Conservation (phyloP, 176 grass and related monocot genomes). For the Secale cereale region DNA sequence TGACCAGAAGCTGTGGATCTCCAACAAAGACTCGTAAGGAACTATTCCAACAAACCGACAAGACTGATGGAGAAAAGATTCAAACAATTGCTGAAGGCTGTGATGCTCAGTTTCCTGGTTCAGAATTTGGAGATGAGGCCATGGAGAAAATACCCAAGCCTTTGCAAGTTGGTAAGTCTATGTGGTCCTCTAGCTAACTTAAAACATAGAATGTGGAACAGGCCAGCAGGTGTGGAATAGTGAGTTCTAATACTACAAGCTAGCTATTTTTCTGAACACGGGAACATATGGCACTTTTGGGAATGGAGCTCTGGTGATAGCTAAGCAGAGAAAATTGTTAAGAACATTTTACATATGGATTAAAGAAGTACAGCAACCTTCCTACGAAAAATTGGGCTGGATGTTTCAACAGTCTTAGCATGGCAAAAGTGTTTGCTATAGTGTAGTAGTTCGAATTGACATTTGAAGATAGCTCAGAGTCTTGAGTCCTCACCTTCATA, state of each 20-base stretch:
- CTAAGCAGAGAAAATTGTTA: slow-evolving; percentile 6
- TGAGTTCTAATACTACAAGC: background rate
- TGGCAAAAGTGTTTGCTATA: slow-evolving; percentile 3
- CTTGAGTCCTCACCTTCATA: background rate
- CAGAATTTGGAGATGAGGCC: slow-evolving; percentile 18
- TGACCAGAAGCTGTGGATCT: no score
- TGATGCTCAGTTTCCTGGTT: slow-evolving; percentile 2
- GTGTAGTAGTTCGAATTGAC: background rate
- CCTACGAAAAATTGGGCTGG: slow-evolving; percentile 4
- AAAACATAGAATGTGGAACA: slow-evolving; percentile 16
- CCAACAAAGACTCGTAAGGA: background rate
- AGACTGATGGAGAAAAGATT: background rate
- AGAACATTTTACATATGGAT: background rate
- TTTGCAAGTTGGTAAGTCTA: slow-evolving; percentile 39
- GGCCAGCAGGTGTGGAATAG: background rate
- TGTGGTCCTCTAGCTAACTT: slow-evolving; percentile 12
- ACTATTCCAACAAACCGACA: slow-evolving; percentile 15
- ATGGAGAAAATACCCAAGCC: background rate
- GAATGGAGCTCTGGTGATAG: background rate
- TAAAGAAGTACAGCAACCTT: slow-evolving; percentile 20
- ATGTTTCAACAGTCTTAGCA: slow-evolving; percentile 20
- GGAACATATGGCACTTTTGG: background rate
- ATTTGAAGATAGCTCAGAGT: background rate
- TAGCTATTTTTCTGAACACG: background rate
- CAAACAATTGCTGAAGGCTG: slow-evolving; percentile 14